Percentiles rank a stretch among this genome's conserved stretches.
Evolutionary conservation across 1,139 yeast genomes (phyloP).

Genomic region (Pneumocystis canis): DNA sequence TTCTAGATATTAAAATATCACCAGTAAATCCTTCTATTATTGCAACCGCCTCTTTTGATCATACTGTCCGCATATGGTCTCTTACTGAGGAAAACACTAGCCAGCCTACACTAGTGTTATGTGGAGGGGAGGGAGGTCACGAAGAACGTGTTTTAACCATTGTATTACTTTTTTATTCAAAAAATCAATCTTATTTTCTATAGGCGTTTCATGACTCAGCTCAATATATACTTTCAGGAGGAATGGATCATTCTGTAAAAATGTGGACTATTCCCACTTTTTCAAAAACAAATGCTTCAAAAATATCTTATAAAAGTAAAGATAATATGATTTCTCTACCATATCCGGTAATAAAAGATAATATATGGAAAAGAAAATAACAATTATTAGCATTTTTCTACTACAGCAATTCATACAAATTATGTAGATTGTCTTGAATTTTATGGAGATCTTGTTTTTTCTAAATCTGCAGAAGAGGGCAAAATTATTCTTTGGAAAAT

Average conservation of each 20-base stretch:
- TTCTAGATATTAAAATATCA: constrained; percentile 12
- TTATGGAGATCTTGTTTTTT: constrained; percentile 14
- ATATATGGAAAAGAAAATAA: constrained; percentile 5
- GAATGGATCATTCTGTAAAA: constrained; percentile 14
- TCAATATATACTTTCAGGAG: constrained; percentile 14
- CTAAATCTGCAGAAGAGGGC: constrained; percentile 14
- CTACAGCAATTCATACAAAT: constrained; percentile 13
- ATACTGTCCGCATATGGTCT: constrained; percentile 15
- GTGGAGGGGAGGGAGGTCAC: constrained; percentile 15
- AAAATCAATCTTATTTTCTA: neutral
- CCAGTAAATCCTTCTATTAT: constrained; percentile 10
- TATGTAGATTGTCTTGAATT: constrained; percentile 14
- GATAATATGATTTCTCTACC: neutral
- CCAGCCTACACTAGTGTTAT: constrained; percentile 13
- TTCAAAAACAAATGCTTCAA: neutral
- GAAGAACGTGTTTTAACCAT: constrained; percentile 14
- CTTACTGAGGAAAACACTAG: constrained; percentile 2
- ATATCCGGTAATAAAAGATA: neutral
- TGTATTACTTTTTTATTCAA: constrained; percentile 1
- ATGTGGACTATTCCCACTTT: constrained; percentile 13
- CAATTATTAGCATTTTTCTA: constrained; percentile 9
- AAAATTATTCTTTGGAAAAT: constrained; percentile 14
- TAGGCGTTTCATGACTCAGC: constrained; percentile 13
- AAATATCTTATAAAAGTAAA: neutral
- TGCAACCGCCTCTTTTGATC: constrained; percentile 15